phyloP scores from a whole-genome alignment of 306 rosid species.

The Purshia tridentata region DNA sequence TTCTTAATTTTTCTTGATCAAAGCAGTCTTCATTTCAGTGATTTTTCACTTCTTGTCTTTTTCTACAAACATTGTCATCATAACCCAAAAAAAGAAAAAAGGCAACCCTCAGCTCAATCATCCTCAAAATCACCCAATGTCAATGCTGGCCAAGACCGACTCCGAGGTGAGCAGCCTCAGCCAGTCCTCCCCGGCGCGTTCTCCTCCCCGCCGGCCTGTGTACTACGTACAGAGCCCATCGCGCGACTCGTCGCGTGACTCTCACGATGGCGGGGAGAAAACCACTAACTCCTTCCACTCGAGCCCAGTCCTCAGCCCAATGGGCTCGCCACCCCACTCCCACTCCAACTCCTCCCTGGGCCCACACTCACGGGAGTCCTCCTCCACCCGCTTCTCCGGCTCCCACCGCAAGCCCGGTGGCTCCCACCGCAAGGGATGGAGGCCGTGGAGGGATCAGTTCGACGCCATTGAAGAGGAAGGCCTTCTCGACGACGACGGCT shows the following conservation, averaged over 20 bases:
- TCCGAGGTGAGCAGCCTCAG: slow-evolving; percentile 85
- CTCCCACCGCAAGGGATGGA: slow-evolving; percentile 41
- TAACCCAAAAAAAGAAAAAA: too few species aligned
- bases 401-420: slow-evolving; percentile 38
- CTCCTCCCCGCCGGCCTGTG: slow-evolving; percentile 53
- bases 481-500: slow-evolving; percentile 47
- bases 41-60: not conserved
- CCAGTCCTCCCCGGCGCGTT: slow-evolving; percentile 72
- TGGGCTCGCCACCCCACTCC: slow-evolving; percentile 94
- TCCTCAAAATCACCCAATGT: slow-evolving; percentile 17
- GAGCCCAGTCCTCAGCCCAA: slow-evolving; percentile 71
- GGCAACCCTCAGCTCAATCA: too few species aligned
- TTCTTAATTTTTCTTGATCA: not conserved
- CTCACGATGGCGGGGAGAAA: slow-evolving; percentile 77
- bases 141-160: slow-evolving; percentile 69
- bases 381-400: slow-evolving; percentile 86
- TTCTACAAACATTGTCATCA: not conserved
- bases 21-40: too few species aligned
- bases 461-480: slow-evolving; percentile 80
- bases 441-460: slow-evolving; percentile 67
- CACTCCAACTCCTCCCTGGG: slow-evolving; percentile 90
- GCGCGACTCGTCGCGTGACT: slow-evolving; percentile 75
- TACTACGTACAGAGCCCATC: slow-evolving; percentile 93
- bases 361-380: slow-evolving; percentile 80
- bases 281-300: slow-evolving; percentile 84